Percentiles rank a stretch among this genome's conserved stretches.
Evolutionary conservation across 495 filamentous ascomycete species (phyloP).

Genomic region (Aspergillus avenaceus): DNA sequence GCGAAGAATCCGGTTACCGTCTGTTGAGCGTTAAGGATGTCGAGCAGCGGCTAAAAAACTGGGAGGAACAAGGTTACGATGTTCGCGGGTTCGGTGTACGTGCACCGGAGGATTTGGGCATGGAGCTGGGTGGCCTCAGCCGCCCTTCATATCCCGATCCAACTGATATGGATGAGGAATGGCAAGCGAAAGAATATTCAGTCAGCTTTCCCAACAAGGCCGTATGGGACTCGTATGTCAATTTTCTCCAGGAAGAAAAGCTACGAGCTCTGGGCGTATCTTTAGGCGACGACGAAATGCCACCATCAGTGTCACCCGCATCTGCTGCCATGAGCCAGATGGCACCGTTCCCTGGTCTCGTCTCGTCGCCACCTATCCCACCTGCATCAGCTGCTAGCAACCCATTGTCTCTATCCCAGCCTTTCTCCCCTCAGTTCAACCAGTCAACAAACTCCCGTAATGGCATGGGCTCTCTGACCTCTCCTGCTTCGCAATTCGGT

Average conservation of each 20-base stretch:
- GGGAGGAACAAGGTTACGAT: conserved; percentile 74
- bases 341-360: conserved; percentile 53
- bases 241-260: conserved; percentile 80
- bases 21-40: conserved; percentile 59
- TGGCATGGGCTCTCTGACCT: conserved; percentile 54
- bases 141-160: conserved; percentile 68
- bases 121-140: conserved; percentile 54
- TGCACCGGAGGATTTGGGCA: conserved; percentile 29
- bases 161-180: conserved; percentile 52
- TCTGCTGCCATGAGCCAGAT: conserved; percentile 60
- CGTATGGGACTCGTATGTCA: conserved; percentile 83
- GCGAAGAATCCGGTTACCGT: conserved; percentile 52
- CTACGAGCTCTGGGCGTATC: conserved; percentile 84
- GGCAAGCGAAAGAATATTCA: conserved; percentile 45
- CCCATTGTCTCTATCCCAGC: conserved; percentile 29
- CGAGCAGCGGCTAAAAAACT: conserved; percentile 59
- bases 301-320: conserved; percentile 69
- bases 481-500: conserved; percentile 49
- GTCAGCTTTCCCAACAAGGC: conserved; percentile 72
- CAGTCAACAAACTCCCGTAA: conserved; percentile 55
- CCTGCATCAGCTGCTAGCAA: conserved; percentile 43
- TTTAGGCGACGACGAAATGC: conserved; percentile 65
- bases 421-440: conserved; percentile 43
- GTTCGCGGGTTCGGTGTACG: conserved; percentile 66
- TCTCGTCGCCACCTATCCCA: conserved; percentile 52